Percentiles rank a stretch among this genome's conserved stretches.
Conservation (phyloP, 1,284 basidiomycete genomes). For the Hymenochaete sp. region DNA sequence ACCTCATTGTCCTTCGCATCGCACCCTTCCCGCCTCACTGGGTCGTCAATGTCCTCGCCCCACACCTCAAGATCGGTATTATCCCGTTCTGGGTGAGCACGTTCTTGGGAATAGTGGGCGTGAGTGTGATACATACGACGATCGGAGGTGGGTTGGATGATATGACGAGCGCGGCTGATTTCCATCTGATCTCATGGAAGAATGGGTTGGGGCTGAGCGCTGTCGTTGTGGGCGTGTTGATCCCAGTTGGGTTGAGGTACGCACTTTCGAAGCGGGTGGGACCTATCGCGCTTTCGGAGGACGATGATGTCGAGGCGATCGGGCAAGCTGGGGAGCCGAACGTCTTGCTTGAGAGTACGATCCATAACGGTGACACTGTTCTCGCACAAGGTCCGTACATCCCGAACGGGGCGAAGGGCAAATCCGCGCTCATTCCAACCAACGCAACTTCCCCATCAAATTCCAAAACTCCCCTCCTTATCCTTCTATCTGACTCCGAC, state of each 20-base stretch:
- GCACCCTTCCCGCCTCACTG: conserved; percentile 95
- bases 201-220: conserved; percentile 80
- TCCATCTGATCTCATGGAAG: conserved; percentile 82
- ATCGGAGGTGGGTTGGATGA: conserved; percentile 91
- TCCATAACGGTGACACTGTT: conserved; percentile 13
- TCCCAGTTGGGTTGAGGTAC: conserved; percentile 82
- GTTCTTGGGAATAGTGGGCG: conserved; percentile 86
- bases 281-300: conserved; percentile 36
- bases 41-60: conserved; percentile 90
- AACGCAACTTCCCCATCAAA: no score
- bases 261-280: conserved; percentile 48
- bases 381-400: conserved; percentile 14
- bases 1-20: conserved; percentile 88
- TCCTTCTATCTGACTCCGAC: conserved; percentile 23
- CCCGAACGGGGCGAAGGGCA: conserved; percentile 11
- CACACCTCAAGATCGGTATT: conserved; percentile 85
- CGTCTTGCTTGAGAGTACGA: no score
- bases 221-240: conserved; percentile 82
- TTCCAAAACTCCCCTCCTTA: conserved; percentile 10
- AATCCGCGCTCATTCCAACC: no score
- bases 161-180: conserved; percentile 90
- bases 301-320: conserved; percentile 36
- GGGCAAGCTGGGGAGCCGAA: neutral
- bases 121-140: conserved; percentile 90
- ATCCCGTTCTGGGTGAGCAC: conserved; percentile 86